Conservation (phyloP, 768 basidiomycete genomes). For the Boletus insuetus region DNA sequence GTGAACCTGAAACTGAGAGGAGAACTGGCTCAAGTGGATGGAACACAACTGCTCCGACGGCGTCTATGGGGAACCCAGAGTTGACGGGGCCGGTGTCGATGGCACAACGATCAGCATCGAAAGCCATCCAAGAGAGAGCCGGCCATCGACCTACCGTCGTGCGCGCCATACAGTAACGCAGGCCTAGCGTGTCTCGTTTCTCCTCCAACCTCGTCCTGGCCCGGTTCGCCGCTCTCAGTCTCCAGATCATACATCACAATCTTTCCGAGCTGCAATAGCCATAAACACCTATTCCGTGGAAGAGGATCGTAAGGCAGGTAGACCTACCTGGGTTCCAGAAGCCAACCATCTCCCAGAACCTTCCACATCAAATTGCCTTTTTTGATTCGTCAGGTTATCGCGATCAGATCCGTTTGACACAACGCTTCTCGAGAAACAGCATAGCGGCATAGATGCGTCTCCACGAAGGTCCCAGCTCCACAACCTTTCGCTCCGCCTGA, state of each 20-base stretch:
- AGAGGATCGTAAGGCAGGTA: background rate
- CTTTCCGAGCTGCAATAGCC: conserved; percentile 47
- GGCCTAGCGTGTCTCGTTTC: conserved; percentile 24
- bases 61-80: conserved; percentile 44
- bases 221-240: background rate
- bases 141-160: conserved; percentile 45
- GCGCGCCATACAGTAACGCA: conserved; percentile 46
- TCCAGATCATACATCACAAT: conserved; percentile 58
- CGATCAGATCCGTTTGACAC: background rate
- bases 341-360: conserved; percentile 58
- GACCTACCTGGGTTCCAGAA: conserved; percentile 64
- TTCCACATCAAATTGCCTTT: conserved; percentile 76
- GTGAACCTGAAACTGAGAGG: conserved; percentile 71
- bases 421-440: conserved; percentile 28
- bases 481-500: conserved; percentile 56
- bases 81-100: background rate
- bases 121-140: background rate
- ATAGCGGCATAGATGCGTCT: conserved; percentile 43
- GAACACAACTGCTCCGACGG: conserved; percentile 69
- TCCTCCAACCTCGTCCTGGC: conserved; percentile 1
- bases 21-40: conserved; percentile 61
- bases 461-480: conserved; percentile 80
- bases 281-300: background rate
- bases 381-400: conserved; percentile 63
- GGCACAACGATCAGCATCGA: background rate